Evolutionary conservation across 1,284 basidiomycete species (phyloP).

Genomic region (Agroathelia rolfsii): DNA sequence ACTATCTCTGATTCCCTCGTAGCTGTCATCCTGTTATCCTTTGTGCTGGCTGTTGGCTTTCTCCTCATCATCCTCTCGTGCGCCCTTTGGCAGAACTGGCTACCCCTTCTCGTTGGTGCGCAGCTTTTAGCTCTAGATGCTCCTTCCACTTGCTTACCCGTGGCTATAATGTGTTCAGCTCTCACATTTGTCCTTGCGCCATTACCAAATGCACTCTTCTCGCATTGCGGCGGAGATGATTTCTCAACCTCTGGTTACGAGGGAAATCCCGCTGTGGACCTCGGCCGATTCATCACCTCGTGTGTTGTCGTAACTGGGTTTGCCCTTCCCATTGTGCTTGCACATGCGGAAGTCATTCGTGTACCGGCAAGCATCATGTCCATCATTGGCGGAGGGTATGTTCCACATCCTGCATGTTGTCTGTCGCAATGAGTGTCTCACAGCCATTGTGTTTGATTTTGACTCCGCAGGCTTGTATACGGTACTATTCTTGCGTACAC

Average conservation of each 20-base stretch:
- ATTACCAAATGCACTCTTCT: conserved; percentile 85
- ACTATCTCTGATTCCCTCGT: conserved; percentile 1
- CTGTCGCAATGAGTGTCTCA: background rate
- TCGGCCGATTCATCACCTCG: conserved; percentile 90
- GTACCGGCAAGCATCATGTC: conserved; percentile 89
- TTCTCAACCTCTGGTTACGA: conserved; percentile 59
- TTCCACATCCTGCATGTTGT: conserved; percentile 12
- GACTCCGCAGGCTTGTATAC: conserved; percentile 68
- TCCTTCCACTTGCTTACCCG: conserved; percentile 5
- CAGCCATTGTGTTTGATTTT: conserved; percentile 8
- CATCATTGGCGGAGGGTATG: conserved; percentile 82
- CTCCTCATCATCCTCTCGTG: conserved; percentile 96
- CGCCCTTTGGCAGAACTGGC: conserved; percentile 94
- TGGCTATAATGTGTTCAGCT: conserved; percentile 39
- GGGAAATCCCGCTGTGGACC: conserved; percentile 56
- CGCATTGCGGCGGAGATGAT: conserved; percentile 81
- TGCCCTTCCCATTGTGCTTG: conserved; percentile 84
- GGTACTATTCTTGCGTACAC: conserved; percentile 86
- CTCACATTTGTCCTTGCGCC: conserved; percentile 93
- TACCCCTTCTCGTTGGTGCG: conserved; percentile 93
- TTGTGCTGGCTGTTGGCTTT: conserved; percentile 95
- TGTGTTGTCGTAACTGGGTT: conserved; percentile 89
- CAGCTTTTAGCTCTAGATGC: conserved; percentile 13
- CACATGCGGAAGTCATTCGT: conserved; percentile 85
- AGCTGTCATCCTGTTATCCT: conserved; percentile 92